Percentiles rank a stretch among this genome's conserved stretches.
Evolutionary conservation across 2,329 filamentous ascomycete species (phyloP).

Genomic region (Didymella segeticola): DNA sequence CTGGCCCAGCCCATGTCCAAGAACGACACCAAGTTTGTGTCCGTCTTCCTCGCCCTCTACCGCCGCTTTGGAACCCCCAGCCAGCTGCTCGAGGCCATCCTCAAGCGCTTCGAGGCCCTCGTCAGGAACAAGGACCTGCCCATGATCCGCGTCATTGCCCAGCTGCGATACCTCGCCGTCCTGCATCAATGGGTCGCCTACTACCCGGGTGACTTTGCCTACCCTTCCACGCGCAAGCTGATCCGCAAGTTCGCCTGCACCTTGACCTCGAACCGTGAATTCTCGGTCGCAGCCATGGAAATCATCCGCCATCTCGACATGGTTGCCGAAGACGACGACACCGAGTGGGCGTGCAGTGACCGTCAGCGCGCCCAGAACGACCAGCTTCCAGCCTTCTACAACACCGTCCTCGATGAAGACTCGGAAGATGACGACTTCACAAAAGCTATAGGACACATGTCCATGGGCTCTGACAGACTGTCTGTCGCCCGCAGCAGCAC

Average conservation of each 20-base stretch:
- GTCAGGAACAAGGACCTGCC: slow-evolving; percentile 72
- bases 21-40: slow-evolving; percentile 85
- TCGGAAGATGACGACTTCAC: slow-evolving; percentile 46
- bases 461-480: slow-evolving; percentile 35
- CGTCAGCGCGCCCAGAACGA: slow-evolving; percentile 59
- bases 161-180: slow-evolving; percentile 82
- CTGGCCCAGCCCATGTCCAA: slow-evolving; percentile 82
- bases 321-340: slow-evolving; percentile 86
- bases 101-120: slow-evolving; percentile 75
- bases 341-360: slow-evolving; percentile 88
- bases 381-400: slow-evolving; percentile 51
- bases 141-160: slow-evolving; percentile 78
- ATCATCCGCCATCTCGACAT: slow-evolving; percentile 80
- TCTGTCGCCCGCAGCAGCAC: slow-evolving; percentile 41
- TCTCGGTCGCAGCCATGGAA: slow-evolving; percentile 83
- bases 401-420: slow-evolving; percentile 50
- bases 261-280: slow-evolving; percentile 79
- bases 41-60: slow-evolving; percentile 91
- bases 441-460: slow-evolving; percentile 39
- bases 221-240: slow-evolving; percentile 72
- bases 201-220: slow-evolving; percentile 93
- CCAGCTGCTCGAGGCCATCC: slow-evolving; percentile 77
- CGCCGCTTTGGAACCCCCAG: slow-evolving; percentile 88
- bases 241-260: slow-evolving; percentile 77
- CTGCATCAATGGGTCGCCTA: slow-evolving; percentile 87